A percentile compares a stretch with the other conserved stretches of the same genome.
Evolutionary conservation across 805 yeast species (phyloP).

Genomic region (Starmerella vaccinii): DNA sequence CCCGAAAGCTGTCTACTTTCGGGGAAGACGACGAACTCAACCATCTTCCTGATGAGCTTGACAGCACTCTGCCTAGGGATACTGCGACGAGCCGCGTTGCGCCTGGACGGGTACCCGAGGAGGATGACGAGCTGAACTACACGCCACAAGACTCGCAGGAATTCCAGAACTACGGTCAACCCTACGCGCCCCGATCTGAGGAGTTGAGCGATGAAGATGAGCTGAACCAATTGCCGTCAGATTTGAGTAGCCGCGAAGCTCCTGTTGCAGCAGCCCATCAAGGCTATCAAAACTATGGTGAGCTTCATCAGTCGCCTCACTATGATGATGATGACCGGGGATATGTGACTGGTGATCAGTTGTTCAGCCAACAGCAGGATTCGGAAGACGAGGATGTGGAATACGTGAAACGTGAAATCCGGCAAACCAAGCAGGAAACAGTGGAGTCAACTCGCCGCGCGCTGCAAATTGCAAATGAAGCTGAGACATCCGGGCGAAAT

Average conservation of each 20-base stretch:
- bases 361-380: constrained; percentile 17
- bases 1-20: background rate
- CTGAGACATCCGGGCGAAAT: constrained; percentile 65
- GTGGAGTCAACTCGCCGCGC: constrained; percentile 79
- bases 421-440: constrained; percentile 78
- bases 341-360: constrained; percentile 11
- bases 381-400: constrained; percentile 80
- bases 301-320: background rate
- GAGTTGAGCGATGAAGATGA: constrained; percentile 18
- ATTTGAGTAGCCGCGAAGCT: constrained; percentile 10
- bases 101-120: constrained; percentile 2
- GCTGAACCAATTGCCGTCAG: constrained; percentile 22
- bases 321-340: constrained; percentile 1
- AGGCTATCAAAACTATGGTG: constrained; percentile 2
- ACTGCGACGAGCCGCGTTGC: background rate
- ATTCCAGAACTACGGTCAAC: background rate
- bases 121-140: constrained; percentile 15
- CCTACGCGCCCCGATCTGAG: background rate
- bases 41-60: constrained; percentile 24
- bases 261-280: background rate
- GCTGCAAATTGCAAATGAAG: constrained; percentile 57
- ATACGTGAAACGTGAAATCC: constrained; percentile 68
- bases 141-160: constrained; percentile 3
- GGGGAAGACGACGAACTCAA: constrained; percentile 27
- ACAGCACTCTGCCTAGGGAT: constrained; percentile 4